phyloP scores from a whole-genome alignment of 805 yeast genomes.

The Wickerhamiella bombiphila region DNA sequence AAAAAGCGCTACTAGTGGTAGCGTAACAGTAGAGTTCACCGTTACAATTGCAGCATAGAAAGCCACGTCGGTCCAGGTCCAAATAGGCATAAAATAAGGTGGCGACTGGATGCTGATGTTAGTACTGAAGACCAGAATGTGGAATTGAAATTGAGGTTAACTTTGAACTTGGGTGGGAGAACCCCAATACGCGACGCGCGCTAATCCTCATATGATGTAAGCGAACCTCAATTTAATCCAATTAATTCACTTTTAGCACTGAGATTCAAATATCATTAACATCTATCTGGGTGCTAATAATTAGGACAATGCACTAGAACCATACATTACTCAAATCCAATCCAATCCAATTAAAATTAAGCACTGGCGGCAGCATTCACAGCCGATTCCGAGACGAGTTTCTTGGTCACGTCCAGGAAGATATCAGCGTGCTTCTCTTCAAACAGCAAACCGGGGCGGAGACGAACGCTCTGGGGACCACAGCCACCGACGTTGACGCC shows the following conservation, averaged over 20 bases:
- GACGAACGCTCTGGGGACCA: conserved; percentile 61
- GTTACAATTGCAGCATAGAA: conserved; percentile 3
- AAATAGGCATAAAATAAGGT: conserved; percentile 17
- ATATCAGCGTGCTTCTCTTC: conserved; percentile 70
- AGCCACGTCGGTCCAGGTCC: conserved; percentile 14
- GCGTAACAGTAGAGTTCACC: background rate
- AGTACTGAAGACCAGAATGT: too few species aligned
- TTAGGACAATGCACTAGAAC: background rate
- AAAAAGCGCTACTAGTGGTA: conserved; percentile 1
- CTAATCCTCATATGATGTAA: too few species aligned
- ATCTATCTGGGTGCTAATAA: too few species aligned
- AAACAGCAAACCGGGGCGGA: conserved; percentile 66
- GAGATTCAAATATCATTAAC: too few species aligned
- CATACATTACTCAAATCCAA: background rate
- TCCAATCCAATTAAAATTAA: too few species aligned
- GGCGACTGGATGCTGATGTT: too few species aligned
- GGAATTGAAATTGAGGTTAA: too few species aligned
- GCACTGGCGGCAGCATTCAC: too few species aligned
- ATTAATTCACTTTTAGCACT: too few species aligned
- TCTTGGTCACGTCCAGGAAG: conserved; percentile 33
- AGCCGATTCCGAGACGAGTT: conserved; percentile 15
- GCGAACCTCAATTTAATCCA: too few species aligned
- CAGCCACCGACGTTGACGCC: conserved; percentile 82
- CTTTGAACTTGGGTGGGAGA: too few species aligned
- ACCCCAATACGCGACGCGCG: too few species aligned